Percentiles rank a stretch among this genome's conserved stretches.
Conservation (phyloP, 2,329 filamentous ascomycete species). For the Xylariales sp. region DNA sequence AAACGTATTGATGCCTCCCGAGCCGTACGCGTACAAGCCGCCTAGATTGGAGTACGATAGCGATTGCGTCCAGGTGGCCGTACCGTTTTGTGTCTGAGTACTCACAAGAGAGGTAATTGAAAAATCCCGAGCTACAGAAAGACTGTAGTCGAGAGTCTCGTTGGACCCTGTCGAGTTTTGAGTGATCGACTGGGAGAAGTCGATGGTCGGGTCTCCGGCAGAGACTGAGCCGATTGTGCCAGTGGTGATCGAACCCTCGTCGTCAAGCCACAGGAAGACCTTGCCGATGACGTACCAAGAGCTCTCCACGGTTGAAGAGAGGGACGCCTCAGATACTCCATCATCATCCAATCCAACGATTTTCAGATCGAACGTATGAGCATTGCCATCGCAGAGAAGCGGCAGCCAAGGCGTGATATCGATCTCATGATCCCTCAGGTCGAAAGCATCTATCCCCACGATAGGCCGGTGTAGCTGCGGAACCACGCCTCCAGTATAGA, state of each 20-base stretch:
- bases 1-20: conserved; percentile 26
- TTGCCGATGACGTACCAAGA: conserved; percentile 77
- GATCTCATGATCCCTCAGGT: conserved; percentile 74
- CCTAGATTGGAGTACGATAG: conserved; percentile 53
- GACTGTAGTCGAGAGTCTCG: conserved; percentile 54
- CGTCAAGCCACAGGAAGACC: conserved; percentile 71
- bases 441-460: conserved; percentile 74
- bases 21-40: conserved; percentile 22
- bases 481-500: conserved; percentile 77
- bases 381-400: conserved; percentile 57
- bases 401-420: conserved; percentile 76
- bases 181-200: conserved; percentile 43
- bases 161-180: conserved; percentile 48
- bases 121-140: conserved; percentile 51
- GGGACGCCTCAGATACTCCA: conserved; percentile 37
- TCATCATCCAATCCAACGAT: conserved; percentile 61
- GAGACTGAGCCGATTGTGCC: conserved; percentile 33
- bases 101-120: conserved; percentile 47
- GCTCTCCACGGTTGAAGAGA: conserved; percentile 54
- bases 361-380: conserved; percentile 64
- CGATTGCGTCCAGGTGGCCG: conserved; percentile 51
- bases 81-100: conserved; percentile 38
- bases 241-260: conserved; percentile 45
- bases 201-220: conserved; percentile 37
- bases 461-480: conserved; percentile 74